Evolutionary conservation across 2,329 filamentous ascomycete species (phyloP), one percentile per base, ranked within the genome.

Genomic region (Claviceps monticola): DNA sequence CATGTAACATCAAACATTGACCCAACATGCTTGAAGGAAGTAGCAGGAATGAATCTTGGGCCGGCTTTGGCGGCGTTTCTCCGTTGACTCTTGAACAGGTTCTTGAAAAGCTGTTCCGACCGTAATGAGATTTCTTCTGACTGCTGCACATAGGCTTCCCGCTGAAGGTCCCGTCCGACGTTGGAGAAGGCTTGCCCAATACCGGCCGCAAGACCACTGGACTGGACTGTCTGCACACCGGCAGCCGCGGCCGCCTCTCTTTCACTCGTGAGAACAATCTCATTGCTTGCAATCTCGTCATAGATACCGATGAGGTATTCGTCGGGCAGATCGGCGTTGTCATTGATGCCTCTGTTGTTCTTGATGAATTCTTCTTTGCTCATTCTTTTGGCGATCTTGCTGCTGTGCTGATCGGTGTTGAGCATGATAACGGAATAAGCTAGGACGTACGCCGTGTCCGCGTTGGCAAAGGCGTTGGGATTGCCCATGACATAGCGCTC

Each of bases 1-100:
- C 93, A 98, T 0, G 89, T 94, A 23, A 95, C 89, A 61, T 95
- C 90, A 63, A 98, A 97, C 93, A 98, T 98, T 0, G 93, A 89
- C 0, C 93, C 93, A 48, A 96, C 86, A 65, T 98, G 93, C 60
- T 88, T 91, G 65, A 88, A 90, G 0, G 90, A 97, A 1, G 88
- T 93, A 3, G 93, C 93, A 1, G 88, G 86, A 51, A 98, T 94
- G 67, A 93, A 98, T 73, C 82, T 69, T 74, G 83, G 60, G 67
- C 82, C 70, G 64, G 78, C 65, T 58, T 85, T 84, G 43, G 85
- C 72, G 1, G 87, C 82, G 54, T 87, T 93, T 61, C 82, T 84
- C 48, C 87, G 83, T 66, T 98, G 93, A 49, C 88, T 90, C 60
- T 88, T 84, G 64, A 97, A 87, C 38, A 98, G 74, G 53, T 87